A percentile compares a stretch with the other conserved stretches of the same genome.
Evolutionary conservation across 352 stramenopile species (phyloP).

Genomic region (Pythium aphanidermatum): DNA sequence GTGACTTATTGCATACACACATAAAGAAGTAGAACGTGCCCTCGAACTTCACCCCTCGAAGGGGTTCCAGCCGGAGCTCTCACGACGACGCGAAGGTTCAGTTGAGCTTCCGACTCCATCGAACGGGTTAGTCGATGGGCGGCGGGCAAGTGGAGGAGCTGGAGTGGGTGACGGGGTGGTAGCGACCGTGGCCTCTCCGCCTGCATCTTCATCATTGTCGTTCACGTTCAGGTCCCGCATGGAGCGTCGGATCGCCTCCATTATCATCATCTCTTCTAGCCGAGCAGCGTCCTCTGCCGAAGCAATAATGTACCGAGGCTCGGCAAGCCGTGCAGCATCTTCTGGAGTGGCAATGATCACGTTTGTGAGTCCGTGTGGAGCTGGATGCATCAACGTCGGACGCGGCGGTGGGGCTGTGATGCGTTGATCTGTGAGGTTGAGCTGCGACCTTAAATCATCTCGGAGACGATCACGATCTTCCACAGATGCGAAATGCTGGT

Average conservation of each 20-base stretch:
- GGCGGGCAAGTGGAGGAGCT: constrained; percentile 1
- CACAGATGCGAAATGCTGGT: constrained; percentile 44
- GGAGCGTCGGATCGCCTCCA: constrained; percentile 77
- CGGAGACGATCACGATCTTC: constrained; percentile 67
- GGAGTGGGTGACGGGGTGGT: too few relatives aligned
- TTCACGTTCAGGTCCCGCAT: constrained; percentile 62
- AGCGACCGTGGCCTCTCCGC: not conserved
- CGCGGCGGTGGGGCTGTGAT: constrained; percentile 31
- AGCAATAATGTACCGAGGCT: constrained; percentile 23
- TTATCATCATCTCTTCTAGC: constrained; percentile 76
- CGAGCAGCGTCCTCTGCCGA: constrained; percentile 46
- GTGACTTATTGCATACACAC: constrained; percentile 13
- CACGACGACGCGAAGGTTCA: constrained; percentile 1
- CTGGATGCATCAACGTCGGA: constrained; percentile 5
- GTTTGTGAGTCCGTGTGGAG: not conserved
- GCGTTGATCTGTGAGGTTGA: constrained; percentile 49
- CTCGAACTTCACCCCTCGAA: constrained; percentile 14
- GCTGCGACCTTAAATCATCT: constrained; percentile 64
- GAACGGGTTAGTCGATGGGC: constrained; percentile 19
- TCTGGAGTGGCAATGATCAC: constrained; percentile 20
- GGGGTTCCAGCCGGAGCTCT: constrained; percentile 17
- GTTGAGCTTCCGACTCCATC: not conserved
- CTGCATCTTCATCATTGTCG: constrained; percentile 10
- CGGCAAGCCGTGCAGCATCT: constrained; percentile 13
- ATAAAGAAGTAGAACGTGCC: not conserved